Evolutionary conservation across 2,329 filamentous ascomycete genomes (phyloP), one percentile per base, ranked within the genome.

Genomic region (Pezizomycotina sp.): DNA sequence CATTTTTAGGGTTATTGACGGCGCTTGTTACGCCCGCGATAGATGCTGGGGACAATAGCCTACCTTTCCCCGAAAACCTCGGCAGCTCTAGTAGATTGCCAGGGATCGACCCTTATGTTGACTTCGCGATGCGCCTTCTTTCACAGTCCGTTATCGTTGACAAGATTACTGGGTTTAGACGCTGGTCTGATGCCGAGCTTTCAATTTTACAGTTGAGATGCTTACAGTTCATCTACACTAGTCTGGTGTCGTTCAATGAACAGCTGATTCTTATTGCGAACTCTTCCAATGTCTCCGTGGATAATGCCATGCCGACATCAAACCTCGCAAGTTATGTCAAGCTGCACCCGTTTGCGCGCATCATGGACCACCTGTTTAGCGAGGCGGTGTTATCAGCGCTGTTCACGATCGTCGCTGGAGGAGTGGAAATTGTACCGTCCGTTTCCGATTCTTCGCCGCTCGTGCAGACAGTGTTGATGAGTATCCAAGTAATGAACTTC

Each of bases 311-410:
- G 47, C 68, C 68, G 26, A 68, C 80, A 3, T 77, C 75, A 2
- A 78, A 79, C 37, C 63, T 95, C 4, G 71, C 74, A 31, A 68
- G 69, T 4, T 99, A 98, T 54, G 73, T 89, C 40, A 71, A 74
- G 15, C 68, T 92, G 34, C 91, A 98, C 58, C 86, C 91, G 0
- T 98, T 95, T 52, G 74, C 80, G 3, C 73, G 91, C 41, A 76
- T 92, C 10, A 93, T 95, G 79, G 89, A 98, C 54, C 95, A 89
- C 83, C 71, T 98, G 58, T 92, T 92, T 58, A 93, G 92, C 53
- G 81, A 91, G 52, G 81, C 77, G 47, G 80, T 93, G 14, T 71
- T 92, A 50, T 70, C 69, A 47, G 71, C 76, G 9, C 60, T 98
- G 2, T 86, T 93, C 56, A 66, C 71, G 38, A 71, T 77, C 7